Evolutionary conservation across 345 rosid species (phyloP).

Genomic region (Boechera divaricarpa): DNA sequence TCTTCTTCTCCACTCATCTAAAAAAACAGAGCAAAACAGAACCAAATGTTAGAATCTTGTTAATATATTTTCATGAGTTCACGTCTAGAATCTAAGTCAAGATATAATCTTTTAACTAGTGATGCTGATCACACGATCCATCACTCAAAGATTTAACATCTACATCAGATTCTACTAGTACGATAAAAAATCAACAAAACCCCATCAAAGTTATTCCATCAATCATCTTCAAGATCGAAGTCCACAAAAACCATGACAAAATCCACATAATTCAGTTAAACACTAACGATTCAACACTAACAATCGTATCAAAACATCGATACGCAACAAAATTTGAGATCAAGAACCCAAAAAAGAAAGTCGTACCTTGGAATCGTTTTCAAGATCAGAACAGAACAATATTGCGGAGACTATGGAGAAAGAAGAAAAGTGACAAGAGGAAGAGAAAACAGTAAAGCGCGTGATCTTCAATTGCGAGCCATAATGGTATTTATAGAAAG

Average conservation of each 20-base stretch:
- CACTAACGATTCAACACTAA: neutral
- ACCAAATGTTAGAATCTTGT: slow-evolving; percentile 13
- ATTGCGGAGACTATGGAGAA: slow-evolving; percentile 28
- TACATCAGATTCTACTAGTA: neutral
- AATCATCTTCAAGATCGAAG: neutral
- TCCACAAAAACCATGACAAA: neutral
- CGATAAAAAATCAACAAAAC: neutral
- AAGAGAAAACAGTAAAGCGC: slow-evolving; percentile 38
- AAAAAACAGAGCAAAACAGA: slow-evolving; percentile 26
- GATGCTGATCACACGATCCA: neutral
- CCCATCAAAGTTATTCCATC: neutral
- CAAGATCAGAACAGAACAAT: slow-evolving; percentile 32
- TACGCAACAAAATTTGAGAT: slow-evolving; percentile 19
- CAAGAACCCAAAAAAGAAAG: slow-evolving; percentile 14
- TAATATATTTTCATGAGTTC: neutral
- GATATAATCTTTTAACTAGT: slow-evolving; percentile 13
- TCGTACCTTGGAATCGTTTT: slow-evolving; percentile 41
- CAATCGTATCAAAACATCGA: neutral
- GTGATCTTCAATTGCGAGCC: slow-evolving; percentile 34
- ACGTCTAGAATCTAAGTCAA: neutral
- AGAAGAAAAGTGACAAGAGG: slow-evolving; percentile 13
- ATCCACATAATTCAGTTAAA: neutral
- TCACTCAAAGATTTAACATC: neutral
- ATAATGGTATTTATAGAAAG: slow-evolving; percentile 41
- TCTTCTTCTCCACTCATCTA: slow-evolving; percentile 46